Percentiles rank a stretch among this genome's conserved stretches.
Evolutionary conservation across 169 alveolate species (phyloP).

Genomic region (Cyclospora cayetanensis): DNA sequence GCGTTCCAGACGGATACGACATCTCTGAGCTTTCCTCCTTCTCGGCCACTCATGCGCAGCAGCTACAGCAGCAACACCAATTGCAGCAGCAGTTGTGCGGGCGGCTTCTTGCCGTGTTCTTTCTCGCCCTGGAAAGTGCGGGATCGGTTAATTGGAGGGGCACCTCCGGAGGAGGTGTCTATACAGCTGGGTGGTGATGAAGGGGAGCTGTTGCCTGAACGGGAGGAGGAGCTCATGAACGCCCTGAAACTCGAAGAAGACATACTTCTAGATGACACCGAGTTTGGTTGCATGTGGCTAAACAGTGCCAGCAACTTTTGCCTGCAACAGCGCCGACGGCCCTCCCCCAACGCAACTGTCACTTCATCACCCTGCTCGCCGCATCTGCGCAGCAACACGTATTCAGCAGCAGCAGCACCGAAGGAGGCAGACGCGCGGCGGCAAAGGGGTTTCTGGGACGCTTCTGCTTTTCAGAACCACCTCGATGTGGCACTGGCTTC

Average conservation of each 20-base stretch:
- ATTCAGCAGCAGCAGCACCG: neutral
- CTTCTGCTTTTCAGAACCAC: neutral
- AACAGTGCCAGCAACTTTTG: neutral
- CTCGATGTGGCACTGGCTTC: neutral
- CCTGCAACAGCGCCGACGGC: neutral
- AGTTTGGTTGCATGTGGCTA: neutral
- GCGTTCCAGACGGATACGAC: too few relatives aligned
- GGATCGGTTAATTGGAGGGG: too few relatives aligned
- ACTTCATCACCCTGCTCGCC: neutral
- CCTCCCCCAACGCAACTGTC: neutral
- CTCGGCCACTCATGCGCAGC: neutral
- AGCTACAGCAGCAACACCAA: neutral
- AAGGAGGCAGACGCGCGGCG: too few relatives aligned
- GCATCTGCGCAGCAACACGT: neutral
- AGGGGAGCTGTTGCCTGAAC: neutral
- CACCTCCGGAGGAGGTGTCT: neutral
- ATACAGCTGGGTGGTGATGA: neutral
- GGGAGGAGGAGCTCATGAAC: neutral
- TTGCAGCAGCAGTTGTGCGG: neutral
- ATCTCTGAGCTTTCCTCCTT: too few relatives aligned
- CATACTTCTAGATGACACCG: neutral
- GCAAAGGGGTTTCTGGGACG: too few relatives aligned
- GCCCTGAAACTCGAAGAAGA: neutral
- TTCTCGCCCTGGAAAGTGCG: too few relatives aligned
- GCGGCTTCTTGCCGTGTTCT: too few relatives aligned